These are phyloP conservation scores for Talaromyces amestolkiae DNA, from an alignment of 2,329 filamentous ascomycete genomes.

Conservation along the genomic window DNA sequence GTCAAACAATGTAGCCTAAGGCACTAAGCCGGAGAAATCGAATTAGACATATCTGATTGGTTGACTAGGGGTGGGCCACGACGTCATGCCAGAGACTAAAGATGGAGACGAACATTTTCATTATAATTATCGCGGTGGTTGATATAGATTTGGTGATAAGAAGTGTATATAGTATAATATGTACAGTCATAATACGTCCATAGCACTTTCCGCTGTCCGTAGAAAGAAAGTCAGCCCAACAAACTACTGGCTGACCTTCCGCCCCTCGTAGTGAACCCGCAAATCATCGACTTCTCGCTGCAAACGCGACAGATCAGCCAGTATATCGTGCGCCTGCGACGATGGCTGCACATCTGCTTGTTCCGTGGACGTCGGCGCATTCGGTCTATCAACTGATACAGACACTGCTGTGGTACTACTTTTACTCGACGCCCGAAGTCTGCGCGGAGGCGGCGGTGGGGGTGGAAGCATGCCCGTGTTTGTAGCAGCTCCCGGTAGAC, in stretches of 20 bases:
- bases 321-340: conserved; percentile 55
- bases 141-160: not conserved
- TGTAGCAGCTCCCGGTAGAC: conserved; percentile 25
- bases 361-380: not conserved
- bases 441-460: conserved; percentile 49
- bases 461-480: conserved; percentile 34
- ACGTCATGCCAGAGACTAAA: not conserved
- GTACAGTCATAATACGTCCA: not conserved
- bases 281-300: conserved; percentile 71
- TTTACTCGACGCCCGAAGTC: conserved; percentile 43
- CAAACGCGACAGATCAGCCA: conserved; percentile 69
- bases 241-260: conserved; percentile 28
- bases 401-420: conserved; percentile 30
- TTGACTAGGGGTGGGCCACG: not conserved
- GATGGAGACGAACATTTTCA: not conserved
- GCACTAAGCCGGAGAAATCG: not conserved
- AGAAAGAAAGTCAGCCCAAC: not conserved
- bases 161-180: not conserved
- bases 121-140: not conserved
- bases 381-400: not conserved
- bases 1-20: not conserved
- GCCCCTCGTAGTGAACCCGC: conserved; percentile 39
- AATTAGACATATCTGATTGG: not conserved
- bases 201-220: conserved; percentile 1
- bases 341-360: conserved; percentile 23